phyloP scores from a whole-genome alignment of 2,329 filamentous ascomycete genomes.

The Knoxdaviesia proteae region DNA sequence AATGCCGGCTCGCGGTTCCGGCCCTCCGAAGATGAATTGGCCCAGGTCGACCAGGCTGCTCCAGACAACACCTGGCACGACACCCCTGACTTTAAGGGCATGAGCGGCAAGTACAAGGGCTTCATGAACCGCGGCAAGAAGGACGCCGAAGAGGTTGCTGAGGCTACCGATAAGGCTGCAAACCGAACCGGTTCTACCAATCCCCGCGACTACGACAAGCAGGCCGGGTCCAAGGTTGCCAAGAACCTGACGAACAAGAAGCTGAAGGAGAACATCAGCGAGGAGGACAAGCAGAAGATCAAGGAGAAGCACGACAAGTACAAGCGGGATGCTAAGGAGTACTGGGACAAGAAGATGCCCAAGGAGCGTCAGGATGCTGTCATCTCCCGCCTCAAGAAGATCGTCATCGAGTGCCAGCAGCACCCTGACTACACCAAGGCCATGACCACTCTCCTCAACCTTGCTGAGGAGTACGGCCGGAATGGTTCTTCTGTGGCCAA shows the following conservation, averaged over 20 bases:
- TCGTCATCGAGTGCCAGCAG: conserved; percentile 89
- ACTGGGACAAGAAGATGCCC: conserved; percentile 71
- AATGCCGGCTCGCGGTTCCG: conserved; percentile 58
- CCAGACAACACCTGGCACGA: conserved; percentile 91
- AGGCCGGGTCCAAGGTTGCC: conserved; percentile 23
- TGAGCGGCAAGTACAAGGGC: conserved; percentile 46
- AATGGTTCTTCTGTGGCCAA: conserved; percentile 47
- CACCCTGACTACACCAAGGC: conserved; percentile 85
- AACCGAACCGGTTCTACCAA: conserved; percentile 13
- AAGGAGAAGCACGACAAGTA: conserved; percentile 22
- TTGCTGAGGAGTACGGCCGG: conserved; percentile 68
- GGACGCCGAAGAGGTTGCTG: conserved; percentile 39
- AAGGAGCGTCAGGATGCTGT: conserved; percentile 82
- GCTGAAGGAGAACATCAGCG: conserved; percentile 39
- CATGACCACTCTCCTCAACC: conserved; percentile 64
- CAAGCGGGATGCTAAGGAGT: conserved; percentile 38
- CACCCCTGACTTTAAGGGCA: conserved; percentile 52
- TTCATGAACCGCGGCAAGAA: conserved; percentile 38
- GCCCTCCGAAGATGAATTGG: conserved; percentile 56
- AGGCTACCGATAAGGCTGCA: conserved; percentile 25
- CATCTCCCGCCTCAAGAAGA: conserved; percentile 87
- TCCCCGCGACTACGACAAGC: conserved; percentile 27
- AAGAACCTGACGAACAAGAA: conserved; percentile 28
- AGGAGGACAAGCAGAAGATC: conserved; percentile 36
- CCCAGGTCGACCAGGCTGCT: conserved; percentile 63